Base-by-base conservation (phyloP, 805 yeast genomes). In the Candida gorgasii region DNA sequence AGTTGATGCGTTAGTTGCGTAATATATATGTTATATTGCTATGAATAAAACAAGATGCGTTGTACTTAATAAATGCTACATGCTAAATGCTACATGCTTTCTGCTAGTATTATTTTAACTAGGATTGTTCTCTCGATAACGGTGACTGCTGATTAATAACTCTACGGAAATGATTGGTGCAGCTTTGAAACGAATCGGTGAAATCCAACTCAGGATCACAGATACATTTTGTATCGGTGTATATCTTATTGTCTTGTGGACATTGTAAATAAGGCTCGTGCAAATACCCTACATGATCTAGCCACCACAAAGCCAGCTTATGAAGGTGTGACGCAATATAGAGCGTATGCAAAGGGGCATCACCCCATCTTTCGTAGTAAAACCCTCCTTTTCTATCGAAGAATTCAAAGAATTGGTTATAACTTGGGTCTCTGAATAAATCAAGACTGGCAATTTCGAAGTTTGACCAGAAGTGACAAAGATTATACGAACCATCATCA, bases 311-410 rank as follows among this genome's bases (percentile, higher is more conserved):
- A 53, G 84, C 76, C 22, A 68, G 63, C 52, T 72, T 70, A n/a
- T 79, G 73, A 39, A 82, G 61, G 54, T 85, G 72, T 36, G 83
- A 63, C 1, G 89, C 65, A 2, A 80, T 86, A 4, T 86, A 95
- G 39, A 87, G 73, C 0, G 95, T 78, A 64, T 87, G 95, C n/a
- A 87, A 78, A 3, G 95, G 95, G 0, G 95, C 96, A 63, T 88
- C 96, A 15, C 96, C 96, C 95, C 96, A 88, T 51, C 96, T 73
- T 65, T 88, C 93, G 57, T 86, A 85, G 60, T 79, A 86, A 59
- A 86, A 86, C 0, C 95, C 95, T 44, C 95, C 95, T 2, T 76
- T 59, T 36, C 61, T 46, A 57, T 86, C 95, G 34, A 86, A 66
- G 57, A 67, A 66, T 16, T 84, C 69, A 58, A 86, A 86, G 62